phyloP scores from a whole-genome alignment of 768 basidiomycete genomes.

The Candolleomyces aberdarensis region DNA sequence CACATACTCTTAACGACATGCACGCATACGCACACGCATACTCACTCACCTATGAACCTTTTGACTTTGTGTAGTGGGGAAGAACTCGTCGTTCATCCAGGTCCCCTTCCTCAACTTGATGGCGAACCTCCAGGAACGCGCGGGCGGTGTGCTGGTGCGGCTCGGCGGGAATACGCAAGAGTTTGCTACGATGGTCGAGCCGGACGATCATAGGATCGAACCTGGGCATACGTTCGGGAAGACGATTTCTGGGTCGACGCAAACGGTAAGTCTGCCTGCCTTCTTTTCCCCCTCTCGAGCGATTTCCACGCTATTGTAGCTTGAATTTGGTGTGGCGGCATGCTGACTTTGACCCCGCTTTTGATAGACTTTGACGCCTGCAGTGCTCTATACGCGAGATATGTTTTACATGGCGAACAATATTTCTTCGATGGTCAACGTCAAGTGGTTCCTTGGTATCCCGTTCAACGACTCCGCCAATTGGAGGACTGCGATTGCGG shows the following conservation, averaged over 20 bases:
- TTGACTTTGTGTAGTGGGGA: conserved; percentile 38
- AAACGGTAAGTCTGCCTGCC: conserved; percentile 33
- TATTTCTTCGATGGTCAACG: conserved; percentile 56
- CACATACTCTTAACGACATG: not conserved
- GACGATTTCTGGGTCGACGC: conserved; percentile 26
- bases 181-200: conserved; percentile 46
- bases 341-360: too few relatives aligned
- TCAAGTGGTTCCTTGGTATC: conserved; percentile 66
- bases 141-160: conserved; percentile 61
- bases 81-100: conserved; percentile 47
- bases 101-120: conserved; percentile 79
- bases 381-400: conserved; percentile 61
- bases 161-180: conserved; percentile 85
- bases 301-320: not conserved
- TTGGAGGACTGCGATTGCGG: conserved; percentile 54
- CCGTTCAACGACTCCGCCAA: conserved; percentile 67
- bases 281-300: not conserved
- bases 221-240: conserved; percentile 49
- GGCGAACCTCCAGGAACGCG: conserved; percentile 63
- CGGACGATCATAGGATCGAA: conserved; percentile 35
- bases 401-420: conserved; percentile 65
- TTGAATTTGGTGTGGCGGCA: not conserved
- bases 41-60: not conserved
- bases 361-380: conserved; percentile 63
- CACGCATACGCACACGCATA: not conserved